Conservation (phyloP, 2,329 filamentous ascomycete genomes). For the Rhexocercosporidium sp. region DNA sequence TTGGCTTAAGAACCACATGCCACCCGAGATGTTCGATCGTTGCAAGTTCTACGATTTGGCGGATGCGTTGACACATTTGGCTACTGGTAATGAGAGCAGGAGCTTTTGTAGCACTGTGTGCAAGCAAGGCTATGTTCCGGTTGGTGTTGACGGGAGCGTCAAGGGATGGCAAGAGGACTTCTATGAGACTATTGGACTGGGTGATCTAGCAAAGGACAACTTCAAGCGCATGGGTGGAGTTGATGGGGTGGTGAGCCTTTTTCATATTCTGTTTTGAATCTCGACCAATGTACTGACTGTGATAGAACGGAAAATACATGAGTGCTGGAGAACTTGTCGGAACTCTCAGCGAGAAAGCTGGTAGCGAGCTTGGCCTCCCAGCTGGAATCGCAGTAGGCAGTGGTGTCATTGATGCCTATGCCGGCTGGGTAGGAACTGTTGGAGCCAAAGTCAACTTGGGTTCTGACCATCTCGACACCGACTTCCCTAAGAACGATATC, state of each 20-base stretch:
- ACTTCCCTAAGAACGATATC: slow-evolving; percentile 79
- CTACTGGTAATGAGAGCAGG: slow-evolving; percentile 87
- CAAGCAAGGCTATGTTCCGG: slow-evolving; percentile 95
- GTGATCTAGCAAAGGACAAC: slow-evolving; percentile 80
- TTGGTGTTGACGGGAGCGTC: slow-evolving; percentile 95
- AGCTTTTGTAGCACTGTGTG: slow-evolving; percentile 97
- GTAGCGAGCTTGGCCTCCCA: slow-evolving; percentile 80
- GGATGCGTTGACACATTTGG: slow-evolving; percentile 92
- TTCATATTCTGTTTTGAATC: slow-evolving; percentile 43
- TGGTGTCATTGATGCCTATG: slow-evolving; percentile 97
- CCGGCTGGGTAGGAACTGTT: slow-evolving; percentile 98
- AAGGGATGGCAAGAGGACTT: slow-evolving; percentile 99
- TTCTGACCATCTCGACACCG: slow-evolving; percentile 68
- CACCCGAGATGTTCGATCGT: slow-evolving; percentile 82
- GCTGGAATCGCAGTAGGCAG: slow-evolving; percentile 91
- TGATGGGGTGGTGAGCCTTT: slow-evolving; percentile 85
- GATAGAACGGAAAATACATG: slow-evolving; percentile 86
- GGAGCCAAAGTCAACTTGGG: slow-evolving; percentile 88
- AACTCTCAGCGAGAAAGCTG: slow-evolving; percentile 81
- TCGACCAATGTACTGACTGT: slow-evolving; percentile 30
- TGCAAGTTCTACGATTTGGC: slow-evolving; percentile 98
- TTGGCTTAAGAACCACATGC: slow-evolving; percentile 99
- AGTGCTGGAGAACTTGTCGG: slow-evolving; percentile 93
- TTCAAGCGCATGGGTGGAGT: slow-evolving; percentile 95
- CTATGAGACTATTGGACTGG: slow-evolving; percentile 82